Evolutionary conservation across 805 yeast genomes (phyloP), one percentile per base, ranked within the genome.

Genomic region (Cyberlindnera saturnus): DNA sequence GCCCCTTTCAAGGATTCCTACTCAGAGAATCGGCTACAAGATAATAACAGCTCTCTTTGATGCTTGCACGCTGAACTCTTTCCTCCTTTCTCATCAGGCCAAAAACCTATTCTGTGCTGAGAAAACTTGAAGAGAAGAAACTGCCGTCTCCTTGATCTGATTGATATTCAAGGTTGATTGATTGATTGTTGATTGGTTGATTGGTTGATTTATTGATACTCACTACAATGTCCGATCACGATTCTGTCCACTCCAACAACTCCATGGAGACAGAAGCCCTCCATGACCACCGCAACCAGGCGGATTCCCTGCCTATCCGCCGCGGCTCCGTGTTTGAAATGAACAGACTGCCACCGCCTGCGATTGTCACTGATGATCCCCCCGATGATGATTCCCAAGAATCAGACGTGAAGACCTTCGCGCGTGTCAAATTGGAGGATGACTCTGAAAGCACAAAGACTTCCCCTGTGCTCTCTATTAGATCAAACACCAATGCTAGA

Each of bases 281-380:
- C 31, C 62, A 71, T 47, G 79, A 74, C 53, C 79, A 74, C 52
- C 67, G 79, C 46, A 64, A 67, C 51, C 77, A 73, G 49, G 66
- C 73, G 4, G 73, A 69, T 46, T 57, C 70, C 20, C 44, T 66
- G 18, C 70, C 71, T 3, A 55, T 64, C 13, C 63, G 70, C 45
- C 53, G 48, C 16, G 58, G 56, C 11, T 50, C 55, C 30, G 48
- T 39, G n/a, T 50, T 48, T 19, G 49, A 43, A 17, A 29, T 16
- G 15, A 28, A 14, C 18, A 38, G 40, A 18, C 41, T 52, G 4
- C 55, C 62, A 26, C 55, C 60, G 5, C 50, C 61, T 14, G 56
- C 61, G 8, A 28, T 52, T 5, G 28, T 23, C 11, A 23, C 28
- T 18, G 39, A 38, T 10, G 18, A 20, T 14, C n/a, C 31, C 23